Conservation (phyloP, 2,329 filamentous ascomycete genomes). For the Aquanectria penicillioides region DNA sequence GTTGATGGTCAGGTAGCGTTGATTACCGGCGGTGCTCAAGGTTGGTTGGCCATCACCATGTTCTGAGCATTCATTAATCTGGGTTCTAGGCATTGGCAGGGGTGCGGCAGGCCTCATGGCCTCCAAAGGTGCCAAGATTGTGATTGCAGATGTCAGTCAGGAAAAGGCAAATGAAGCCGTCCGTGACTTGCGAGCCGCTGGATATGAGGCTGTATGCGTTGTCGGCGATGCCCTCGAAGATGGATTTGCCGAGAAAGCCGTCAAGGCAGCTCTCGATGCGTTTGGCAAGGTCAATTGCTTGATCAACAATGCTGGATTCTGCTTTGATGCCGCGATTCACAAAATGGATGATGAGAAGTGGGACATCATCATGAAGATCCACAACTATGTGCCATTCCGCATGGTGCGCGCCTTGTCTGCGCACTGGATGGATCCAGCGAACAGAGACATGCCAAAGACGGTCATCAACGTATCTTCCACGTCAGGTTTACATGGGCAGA, state of each 20-base stretch:
- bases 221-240: slow-evolving; percentile 1
- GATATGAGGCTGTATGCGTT: neutral
- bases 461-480: slow-evolving; percentile 84
- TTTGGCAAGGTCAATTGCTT: neutral
- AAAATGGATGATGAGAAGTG: slow-evolving; percentile 8
- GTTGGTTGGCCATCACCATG: neutral
- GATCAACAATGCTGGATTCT: slow-evolving; percentile 20
- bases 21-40: slow-evolving; percentile 7
- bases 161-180: neutral
- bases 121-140: slow-evolving; percentile 8
- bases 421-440: slow-evolving; percentile 6
- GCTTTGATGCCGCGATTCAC: neutral
- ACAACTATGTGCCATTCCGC: slow-evolving; percentile 12
- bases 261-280: neutral
- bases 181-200: neutral
- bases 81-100: neutral
- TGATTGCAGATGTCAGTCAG: neutral
- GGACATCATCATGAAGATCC: slow-evolving; percentile 14
- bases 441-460: neutral
- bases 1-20: neutral
- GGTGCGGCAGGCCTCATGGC: neutral
- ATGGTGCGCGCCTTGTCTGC: slow-evolving; percentile 9
- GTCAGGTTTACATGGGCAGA: slow-evolving; percentile 80
- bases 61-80: neutral
- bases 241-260: neutral